Base-by-base conservation (phyloP, 2,329 filamentous ascomycete species). In the Remersonia thermophila region DNA sequence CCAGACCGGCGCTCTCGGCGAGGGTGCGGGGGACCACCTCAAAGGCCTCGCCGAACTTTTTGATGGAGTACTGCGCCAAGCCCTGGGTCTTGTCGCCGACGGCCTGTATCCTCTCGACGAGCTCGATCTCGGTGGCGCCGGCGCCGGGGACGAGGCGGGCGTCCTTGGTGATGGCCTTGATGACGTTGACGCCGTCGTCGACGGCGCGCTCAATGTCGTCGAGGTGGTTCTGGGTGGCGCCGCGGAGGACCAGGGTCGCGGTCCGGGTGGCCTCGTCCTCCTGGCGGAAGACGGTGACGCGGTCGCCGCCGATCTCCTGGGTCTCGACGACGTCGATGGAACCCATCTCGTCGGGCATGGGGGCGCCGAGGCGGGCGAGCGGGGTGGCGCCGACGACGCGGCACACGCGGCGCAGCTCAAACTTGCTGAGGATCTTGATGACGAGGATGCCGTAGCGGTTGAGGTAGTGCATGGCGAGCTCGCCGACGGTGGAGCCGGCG, bases 261-360 rank as follows among this genome's bases (percentile, higher is more conserved):
- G 91, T 98, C 53, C 87, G 77, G 34, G 93, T 96, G 37, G 79
- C 73, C 51, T 94, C 85, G 54, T 85, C 79, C 60, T 98, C 91
- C 69, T 98, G 91, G 53, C 93, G 74, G 75, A 98, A 98, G 40
- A 98, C 89, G 29, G 91, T 98, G 40, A 98, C 93, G 43, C 91
- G 82, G 67, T 98, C 91, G 50, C 91, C 91, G 46, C 91, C 91
- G 57, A 98, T 96, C 63, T 98, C 91, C 30, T 93, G 72, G 2
- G 93, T 96, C 71, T 98, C 91, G 23, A 98, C 91, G 39, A 98
- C 62, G 57, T 98, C 91, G 45, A 98, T 77, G 51, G 65, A 81
- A 47, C 91, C 91, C 87, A 94, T 96, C 70, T 98, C 91, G 51
- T 98, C 91, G n/a, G 93, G 91, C 91, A 98, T 98, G 30, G 91